Evolutionary conservation across 2,329 filamentous ascomycete species (phyloP).

Genomic region (Diaporthe batatas): DNA sequence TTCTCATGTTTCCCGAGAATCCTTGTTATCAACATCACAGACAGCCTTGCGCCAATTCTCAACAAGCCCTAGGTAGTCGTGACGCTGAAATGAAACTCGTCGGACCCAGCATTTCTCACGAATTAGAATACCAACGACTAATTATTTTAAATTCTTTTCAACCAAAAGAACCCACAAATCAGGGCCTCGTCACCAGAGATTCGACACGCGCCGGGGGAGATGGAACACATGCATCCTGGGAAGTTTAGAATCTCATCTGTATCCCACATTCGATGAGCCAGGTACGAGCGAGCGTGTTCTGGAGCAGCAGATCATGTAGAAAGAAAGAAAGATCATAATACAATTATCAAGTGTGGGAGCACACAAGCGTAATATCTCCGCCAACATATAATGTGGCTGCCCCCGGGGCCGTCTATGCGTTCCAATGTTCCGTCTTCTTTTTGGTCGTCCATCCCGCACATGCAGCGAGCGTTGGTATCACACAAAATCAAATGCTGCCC

Average conservation of each 20-base stretch:
- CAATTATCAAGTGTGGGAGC: constrained; percentile 13
- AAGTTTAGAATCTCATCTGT: neutral
- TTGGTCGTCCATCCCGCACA: constrained; percentile 9
- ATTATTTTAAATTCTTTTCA: no score
- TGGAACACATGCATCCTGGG: neutral
- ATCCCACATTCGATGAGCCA: neutral
- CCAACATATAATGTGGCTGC: neutral
- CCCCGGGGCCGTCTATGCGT: constrained; percentile 5
- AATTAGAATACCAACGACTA: no score
- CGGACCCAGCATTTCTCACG: no score
- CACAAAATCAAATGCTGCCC: constrained; percentile 25
- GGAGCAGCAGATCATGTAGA: neutral
- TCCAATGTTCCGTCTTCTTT: neutral
- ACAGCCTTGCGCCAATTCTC: neutral
- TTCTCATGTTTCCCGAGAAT: neutral
- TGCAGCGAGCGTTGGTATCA: constrained; percentile 33
- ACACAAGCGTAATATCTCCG: neutral
- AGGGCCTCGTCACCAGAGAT: neutral
- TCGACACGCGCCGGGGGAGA: neutral
- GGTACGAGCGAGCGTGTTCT: neutral
- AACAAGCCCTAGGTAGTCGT: no score
- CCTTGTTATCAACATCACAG: neutral
- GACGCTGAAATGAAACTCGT: no score
- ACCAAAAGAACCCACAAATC: no score
- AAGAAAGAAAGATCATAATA: neutral